Base-by-base conservation (phyloP, 2,329 filamentous ascomycete genomes). In the Clonostachys solani region DNA sequence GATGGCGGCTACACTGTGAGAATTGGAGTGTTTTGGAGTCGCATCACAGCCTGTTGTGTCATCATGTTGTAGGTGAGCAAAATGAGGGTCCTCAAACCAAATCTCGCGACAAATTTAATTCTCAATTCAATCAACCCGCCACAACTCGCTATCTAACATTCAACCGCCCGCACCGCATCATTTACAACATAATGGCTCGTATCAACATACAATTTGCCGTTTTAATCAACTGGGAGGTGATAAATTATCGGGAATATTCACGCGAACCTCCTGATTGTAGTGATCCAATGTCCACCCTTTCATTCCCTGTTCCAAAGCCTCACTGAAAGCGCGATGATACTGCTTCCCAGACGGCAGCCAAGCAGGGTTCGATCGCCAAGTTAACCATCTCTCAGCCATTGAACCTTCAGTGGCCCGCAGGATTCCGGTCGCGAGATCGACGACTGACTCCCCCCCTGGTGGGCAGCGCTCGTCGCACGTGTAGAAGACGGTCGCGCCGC, bases 361-460 rank as follows among this genome's bases (percentile, higher is more conserved):
- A 2, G 58, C 63, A 10, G 69, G 33, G 47, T 61, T 58, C 17
- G 68, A 64, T 45, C 69, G 59, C 74, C 74, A 77, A 2, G 64
- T 68, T 16, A 77, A 49, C 74, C 74, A 77, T 8, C 64, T 59
- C 51, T 72, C 65, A 0, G 71, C 71, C 58, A 68, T 62, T 4
- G 62, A 53, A 1, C 73, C 73, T 47, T 72, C 71, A 0, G 69
- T 68, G 5, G 71, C 71, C 47, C 71, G 60, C 46, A 78, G 49
- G 3, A 77, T 56, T 2, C 73, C 73, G 2, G 66, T 64, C 1
- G 73, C 66, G 3, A 77, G 47, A 42, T 74, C 68, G 2, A 74
- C 59, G 10, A 76, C 47, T 38, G 62, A 58, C 47, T 60, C 55
- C 19, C 60, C 53, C n/a, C 60, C 61, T 3, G 52, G 52, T 9